A percentile compares a stretch with the other conserved stretches of the same genome.
Conservation (phyloP, 148 eudicot genomes). For the Camellia sinensis region DNA sequence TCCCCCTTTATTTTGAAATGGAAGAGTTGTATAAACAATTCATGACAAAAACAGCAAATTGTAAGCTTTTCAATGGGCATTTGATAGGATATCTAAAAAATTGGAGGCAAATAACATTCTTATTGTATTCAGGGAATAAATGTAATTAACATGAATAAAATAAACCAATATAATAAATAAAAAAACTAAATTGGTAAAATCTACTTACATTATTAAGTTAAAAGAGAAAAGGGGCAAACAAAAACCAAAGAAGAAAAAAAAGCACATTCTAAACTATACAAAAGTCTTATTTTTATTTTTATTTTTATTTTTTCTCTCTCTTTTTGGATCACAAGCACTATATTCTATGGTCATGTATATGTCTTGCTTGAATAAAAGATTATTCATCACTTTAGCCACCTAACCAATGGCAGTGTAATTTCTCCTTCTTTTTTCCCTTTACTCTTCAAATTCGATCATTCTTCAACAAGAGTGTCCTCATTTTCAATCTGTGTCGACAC, state of each 20-base stretch:
- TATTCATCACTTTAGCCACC: background rate
- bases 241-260: background rate
- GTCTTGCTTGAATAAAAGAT: background rate
- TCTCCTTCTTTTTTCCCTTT: background rate
- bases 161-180: background rate
- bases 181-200: background rate
- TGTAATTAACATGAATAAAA: background rate
- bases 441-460: background rate
- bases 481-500: background rate
- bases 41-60: too few species aligned
- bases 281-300: background rate
- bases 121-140: background rate
- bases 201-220: background rate
- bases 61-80: too few species aligned
- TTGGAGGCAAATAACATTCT: too few species aligned
- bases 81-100: too few species aligned
- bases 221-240: background rate
- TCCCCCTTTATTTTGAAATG: too few species aligned
- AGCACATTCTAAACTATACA: background rate
- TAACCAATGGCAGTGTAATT: background rate
- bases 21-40: too few species aligned
- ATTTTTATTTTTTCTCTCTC: background rate
- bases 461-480: conserved; percentile 12
- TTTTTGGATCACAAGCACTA: background rate
- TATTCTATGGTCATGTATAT: background rate